A percentile compares a stretch with the other conserved stretches of the same genome.
Conservation (phyloP, 768 basidiomycete species). For the Hygrocybe coccinea region DNA sequence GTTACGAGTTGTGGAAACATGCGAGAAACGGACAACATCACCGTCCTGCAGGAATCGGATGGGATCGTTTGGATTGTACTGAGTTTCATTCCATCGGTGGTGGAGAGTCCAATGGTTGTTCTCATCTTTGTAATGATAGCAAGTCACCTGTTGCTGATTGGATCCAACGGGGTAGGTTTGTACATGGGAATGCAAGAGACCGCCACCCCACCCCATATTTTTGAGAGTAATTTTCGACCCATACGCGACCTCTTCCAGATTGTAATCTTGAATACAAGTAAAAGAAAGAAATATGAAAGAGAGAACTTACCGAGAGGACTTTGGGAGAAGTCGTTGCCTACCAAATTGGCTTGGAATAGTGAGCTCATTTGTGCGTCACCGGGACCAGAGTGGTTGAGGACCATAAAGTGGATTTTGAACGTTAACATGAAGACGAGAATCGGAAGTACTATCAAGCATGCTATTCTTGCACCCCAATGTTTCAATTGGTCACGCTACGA, state of each 20-base stretch:
- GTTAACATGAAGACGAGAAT: slow-evolving; percentile 88
- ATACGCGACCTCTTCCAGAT: slow-evolving; percentile 66
- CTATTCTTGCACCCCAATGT: slow-evolving; percentile 86
- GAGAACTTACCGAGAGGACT: slow-evolving; percentile 73
- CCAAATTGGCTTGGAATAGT: slow-evolving; percentile 93
- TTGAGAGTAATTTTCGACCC: slow-evolving; percentile 92
- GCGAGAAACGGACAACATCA: slow-evolving; percentile 76
- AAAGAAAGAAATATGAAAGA: not conserved
- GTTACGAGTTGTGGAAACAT: slow-evolving; percentile 80
- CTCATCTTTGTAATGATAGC: slow-evolving; percentile 98
- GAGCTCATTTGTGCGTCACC: slow-evolving; percentile 99
- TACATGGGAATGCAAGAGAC: slow-evolving; percentile 94
- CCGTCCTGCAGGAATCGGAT: slow-evolving; percentile 71
- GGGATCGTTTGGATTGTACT: slow-evolving; percentile 60
- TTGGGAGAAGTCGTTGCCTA: slow-evolving; percentile 87
- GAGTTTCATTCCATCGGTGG: slow-evolving; percentile 74
- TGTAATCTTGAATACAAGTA: not conserved
- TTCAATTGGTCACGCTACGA: slow-evolving; percentile 74
- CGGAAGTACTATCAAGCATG: slow-evolving; percentile 84
- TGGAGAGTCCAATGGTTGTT: slow-evolving; percentile 90
- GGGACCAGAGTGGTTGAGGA: slow-evolving; percentile 90
- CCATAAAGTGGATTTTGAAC: slow-evolving; percentile 95
- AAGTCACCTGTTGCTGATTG: slow-evolving; percentile 92
- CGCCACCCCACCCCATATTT: slow-evolving; percentile 97
- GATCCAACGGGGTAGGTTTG: slow-evolving; percentile 92